Base-by-base conservation (phyloP, 73 alveolate species). In the Urostyla sp. region DNA sequence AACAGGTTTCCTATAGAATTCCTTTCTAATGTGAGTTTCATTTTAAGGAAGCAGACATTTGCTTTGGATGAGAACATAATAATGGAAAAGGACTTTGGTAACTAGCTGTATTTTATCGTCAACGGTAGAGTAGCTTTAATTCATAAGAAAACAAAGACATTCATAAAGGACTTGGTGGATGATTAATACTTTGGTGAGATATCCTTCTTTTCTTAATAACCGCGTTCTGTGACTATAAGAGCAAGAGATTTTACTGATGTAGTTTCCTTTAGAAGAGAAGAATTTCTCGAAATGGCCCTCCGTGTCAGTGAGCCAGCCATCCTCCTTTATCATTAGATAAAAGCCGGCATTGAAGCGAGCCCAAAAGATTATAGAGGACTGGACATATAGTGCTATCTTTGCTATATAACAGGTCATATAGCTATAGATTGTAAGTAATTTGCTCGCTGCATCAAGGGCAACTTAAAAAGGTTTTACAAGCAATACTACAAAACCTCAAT, bases 181-280 rank as follows among this genome's bases (percentile, higher is more conserved):
- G 92, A 88, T 44, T 80, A 69, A 31, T 83, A 87, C 52, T 91
- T 91, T 77, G 97, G 97, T 18, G 94, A 88, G 61, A 57, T 91
- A 20, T 91, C 90, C 60, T 88, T 91, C 40, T 88, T 88, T 59
- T 30, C 87, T 11, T 52, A 84, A 23, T 74, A 45, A 28, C 72
- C 92, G 28, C 49, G 95, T 21, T 46, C 73, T 18, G 91, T 85
- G 20, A 51, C 95, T 0, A 90, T 85, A 15, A 80, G 66, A 38
- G 58, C 95, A 8, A 37, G 61, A 27, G 94, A 91, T 72, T 91
- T 93, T 52, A 89, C 89, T 5, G 94, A 91, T 31, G 88, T 63
- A 7, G 74, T 87, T 28, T 55, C 48, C 18, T 53, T 90, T 27
- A 67, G 75, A 30, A 72, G 88, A 75, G 93, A 87, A 40, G 44